phyloP scores from a whole-genome alignment of 2,329 filamentous ascomycete genomes.

The Cladosporium oxysporum region DNA sequence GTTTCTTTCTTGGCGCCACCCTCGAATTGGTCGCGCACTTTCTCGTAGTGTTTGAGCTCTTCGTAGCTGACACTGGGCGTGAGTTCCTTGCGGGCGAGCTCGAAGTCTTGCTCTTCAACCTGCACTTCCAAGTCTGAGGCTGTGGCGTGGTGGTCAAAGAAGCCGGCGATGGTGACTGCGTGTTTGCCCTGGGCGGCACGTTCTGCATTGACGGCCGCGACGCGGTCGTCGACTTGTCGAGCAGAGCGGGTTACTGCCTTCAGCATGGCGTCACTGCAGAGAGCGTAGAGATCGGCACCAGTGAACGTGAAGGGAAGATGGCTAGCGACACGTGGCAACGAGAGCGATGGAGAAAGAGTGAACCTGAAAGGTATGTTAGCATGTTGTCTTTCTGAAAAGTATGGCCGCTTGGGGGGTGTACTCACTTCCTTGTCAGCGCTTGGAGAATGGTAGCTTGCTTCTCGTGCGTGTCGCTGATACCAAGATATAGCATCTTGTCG shows the following conservation, averaged over 20 bases:
- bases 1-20: conserved; percentile 54
- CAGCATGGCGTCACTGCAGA: conserved; percentile 98
- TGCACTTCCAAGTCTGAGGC: conserved; percentile 81
- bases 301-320: conserved; percentile 93
- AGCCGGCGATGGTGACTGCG: conserved; percentile 79
- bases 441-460: conserved; percentile 95
- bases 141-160: conserved; percentile 89
- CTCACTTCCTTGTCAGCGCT: conserved; percentile 88
- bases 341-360: conserved; percentile 76
- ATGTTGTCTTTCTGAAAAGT: not conserved
- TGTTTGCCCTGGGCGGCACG: conserved; percentile 29
- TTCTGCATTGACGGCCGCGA: conserved; percentile 65
- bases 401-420: conserved; percentile 28
- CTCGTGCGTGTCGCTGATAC: conserved; percentile 93
- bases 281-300: conserved; percentile 92
- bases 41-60: conserved; percentile 87
- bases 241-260: conserved; percentile 95
- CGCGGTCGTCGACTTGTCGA: conserved; percentile 77
- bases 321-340: conserved; percentile 71
- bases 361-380: conserved; percentile 60
- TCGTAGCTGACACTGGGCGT: conserved; percentile 93
- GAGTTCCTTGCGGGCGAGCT: conserved; percentile 76
- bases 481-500: conserved; percentile 97
- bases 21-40: conserved; percentile 81
- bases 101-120: conserved; percentile 87